Conservation (phyloP, 495 filamentous ascomycete species). For the Aspergillus kassunensis region DNA sequence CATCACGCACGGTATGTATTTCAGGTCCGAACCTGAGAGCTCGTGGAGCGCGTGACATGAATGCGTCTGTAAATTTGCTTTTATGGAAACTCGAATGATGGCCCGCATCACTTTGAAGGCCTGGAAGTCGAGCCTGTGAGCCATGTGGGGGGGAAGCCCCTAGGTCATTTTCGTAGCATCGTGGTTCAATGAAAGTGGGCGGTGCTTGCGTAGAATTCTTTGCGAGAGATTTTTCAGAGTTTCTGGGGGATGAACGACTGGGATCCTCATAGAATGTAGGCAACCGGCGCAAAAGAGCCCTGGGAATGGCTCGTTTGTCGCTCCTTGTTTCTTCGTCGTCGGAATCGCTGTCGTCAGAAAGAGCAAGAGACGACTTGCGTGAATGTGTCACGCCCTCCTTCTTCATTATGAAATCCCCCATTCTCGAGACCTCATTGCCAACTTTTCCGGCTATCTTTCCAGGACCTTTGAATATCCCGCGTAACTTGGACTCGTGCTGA, state of each 20-base stretch:
- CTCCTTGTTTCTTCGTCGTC: conserved; percentile 34
- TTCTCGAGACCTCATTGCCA: conserved; percentile 54
- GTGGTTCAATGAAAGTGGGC: conserved; percentile 48
- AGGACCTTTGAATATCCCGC: conserved; percentile 52
- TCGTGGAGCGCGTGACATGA: conserved; percentile 4
- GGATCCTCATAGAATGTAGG: conserved; percentile 34
- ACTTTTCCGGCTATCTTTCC: conserved; percentile 50
- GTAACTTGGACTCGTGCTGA: conserved; percentile 38
- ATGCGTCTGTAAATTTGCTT: conserved; percentile 9
- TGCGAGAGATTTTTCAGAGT: conserved; percentile 29
- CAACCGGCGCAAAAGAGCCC: conserved; percentile 29
- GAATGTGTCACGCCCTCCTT: conserved; percentile 38
- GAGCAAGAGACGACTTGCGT: conserved; percentile 36
- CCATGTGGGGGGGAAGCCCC: conserved; percentile 17
- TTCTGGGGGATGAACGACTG: conserved; percentile 26
- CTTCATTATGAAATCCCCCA: conserved; percentile 53
- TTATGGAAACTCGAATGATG: conserved; percentile 16
- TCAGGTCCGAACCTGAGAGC: conserved; percentile 25
- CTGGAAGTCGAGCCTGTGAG: conserved; percentile 11
- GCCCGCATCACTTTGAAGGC: conserved; percentile 9
- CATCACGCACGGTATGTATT: conserved; percentile 23
- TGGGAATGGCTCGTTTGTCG: conserved; percentile 29
- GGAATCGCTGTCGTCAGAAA: conserved; percentile 42
- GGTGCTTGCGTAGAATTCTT: conserved; percentile 38
- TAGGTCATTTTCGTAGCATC: conserved; percentile 25